These are phyloP conservation scores for Phoma sp. DNA, from an alignment of 2,329 filamentous ascomycete species.

Conservation along the genomic window DNA sequence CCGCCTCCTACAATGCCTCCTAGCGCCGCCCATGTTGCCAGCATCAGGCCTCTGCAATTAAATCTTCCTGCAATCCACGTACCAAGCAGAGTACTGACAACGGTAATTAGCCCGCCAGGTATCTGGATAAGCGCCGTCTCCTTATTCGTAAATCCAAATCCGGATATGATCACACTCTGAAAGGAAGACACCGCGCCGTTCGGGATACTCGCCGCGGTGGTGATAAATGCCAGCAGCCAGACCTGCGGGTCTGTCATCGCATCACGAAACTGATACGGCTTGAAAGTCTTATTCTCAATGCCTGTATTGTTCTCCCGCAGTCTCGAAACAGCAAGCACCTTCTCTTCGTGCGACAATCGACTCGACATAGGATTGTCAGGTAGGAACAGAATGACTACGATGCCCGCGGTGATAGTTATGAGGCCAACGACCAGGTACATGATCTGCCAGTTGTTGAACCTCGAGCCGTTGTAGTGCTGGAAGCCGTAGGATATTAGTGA, in stretches of 20 bases:
- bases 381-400: slow-evolving; percentile 58
- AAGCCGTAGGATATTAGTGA: slow-evolving; percentile 65
- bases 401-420: slow-evolving; percentile 41
- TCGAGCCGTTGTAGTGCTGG: slow-evolving; percentile 57
- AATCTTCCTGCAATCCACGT: slow-evolving; percentile 32
- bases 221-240: slow-evolving; percentile 44
- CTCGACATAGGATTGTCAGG: slow-evolving; percentile 53
- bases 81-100: slow-evolving; percentile 30
- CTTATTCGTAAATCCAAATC: slow-evolving; percentile 41
- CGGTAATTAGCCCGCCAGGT: slow-evolving; percentile 31
- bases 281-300: slow-evolving; percentile 58
- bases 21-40: slow-evolving; percentile 24
- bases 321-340: slow-evolving; percentile 45
- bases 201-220: slow-evolving; percentile 38
- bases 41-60: slow-evolving; percentile 31
- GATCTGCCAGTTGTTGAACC: slow-evolving; percentile 66
- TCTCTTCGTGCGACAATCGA: slow-evolving; percentile 24
- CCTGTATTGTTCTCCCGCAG: slow-evolving; percentile 56
- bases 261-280: slow-evolving; percentile 53
- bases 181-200: slow-evolving; percentile 49
- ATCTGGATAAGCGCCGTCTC: slow-evolving; percentile 39
- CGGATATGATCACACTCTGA: slow-evolving; percentile 20
- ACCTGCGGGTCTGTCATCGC: slow-evolving; percentile 53
- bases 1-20: slow-evolving; percentile 28
- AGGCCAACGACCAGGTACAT: slow-evolving; percentile 66